phyloP scores from a whole-genome alignment of 768 basidiomycete species.

The Naematelia aurantialba region DNA sequence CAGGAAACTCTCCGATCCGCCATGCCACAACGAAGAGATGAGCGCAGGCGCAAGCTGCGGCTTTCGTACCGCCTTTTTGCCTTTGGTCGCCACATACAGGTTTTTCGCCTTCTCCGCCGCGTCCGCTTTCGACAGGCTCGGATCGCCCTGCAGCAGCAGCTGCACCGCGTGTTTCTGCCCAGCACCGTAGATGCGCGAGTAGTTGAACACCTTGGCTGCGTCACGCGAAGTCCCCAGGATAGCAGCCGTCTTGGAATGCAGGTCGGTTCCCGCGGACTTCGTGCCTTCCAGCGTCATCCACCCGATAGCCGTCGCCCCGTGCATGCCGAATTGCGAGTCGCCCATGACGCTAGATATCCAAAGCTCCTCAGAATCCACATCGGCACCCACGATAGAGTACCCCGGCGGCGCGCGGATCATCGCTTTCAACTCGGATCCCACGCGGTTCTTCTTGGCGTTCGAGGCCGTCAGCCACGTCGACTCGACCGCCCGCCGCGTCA shows the following conservation, averaged over 20 bases:
- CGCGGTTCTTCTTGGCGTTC: constrained; percentile 94
- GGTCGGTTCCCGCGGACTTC: constrained; percentile 86
- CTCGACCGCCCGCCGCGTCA: constrained; percentile 94
- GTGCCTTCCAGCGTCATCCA: constrained; percentile 99
- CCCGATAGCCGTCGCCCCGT: constrained; percentile 92
- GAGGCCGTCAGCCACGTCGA: constrained; percentile 97
- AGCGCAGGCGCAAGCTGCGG: constrained; percentile 53
- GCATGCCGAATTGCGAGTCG: constrained; percentile 93
- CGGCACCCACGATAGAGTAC: constrained; percentile 92
- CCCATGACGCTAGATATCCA: constrained; percentile 99
- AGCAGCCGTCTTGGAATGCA: constrained; percentile 91
- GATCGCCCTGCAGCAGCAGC: constrained; percentile 77
- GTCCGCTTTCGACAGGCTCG: constrained; percentile 69
- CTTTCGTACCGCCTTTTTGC: constrained; percentile 51
- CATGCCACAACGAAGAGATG: constrained; percentile 67
- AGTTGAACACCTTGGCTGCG: constrained; percentile 95
- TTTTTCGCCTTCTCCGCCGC: constrained; percentile 77
- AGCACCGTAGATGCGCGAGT: constrained; percentile 97
- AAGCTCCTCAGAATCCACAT: constrained; percentile 96
- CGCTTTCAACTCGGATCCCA: constrained; percentile 96
- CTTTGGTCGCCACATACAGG: constrained; percentile 89
- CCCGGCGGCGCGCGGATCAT: constrained; percentile 94
- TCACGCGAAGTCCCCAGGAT: constrained; percentile 91
- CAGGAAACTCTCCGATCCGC: constrained; percentile 89
- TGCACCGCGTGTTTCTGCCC: constrained; percentile 90